phyloP scores from a whole-genome alignment of 1,139 yeast species.

The Lodderomyces parapsilosis region DNA sequence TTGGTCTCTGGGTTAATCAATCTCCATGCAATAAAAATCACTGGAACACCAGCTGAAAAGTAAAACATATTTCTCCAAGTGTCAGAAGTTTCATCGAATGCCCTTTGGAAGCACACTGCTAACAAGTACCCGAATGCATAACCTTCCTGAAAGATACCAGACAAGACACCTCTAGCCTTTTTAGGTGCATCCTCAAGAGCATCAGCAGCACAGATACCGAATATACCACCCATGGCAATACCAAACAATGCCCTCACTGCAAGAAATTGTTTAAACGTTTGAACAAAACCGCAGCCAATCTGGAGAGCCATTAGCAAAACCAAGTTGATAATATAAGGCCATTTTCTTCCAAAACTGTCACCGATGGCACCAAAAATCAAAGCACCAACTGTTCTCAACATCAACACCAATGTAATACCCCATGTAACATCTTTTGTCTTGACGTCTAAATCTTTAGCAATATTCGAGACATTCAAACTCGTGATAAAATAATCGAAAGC shows the following conservation, averaged over 20 bases:
- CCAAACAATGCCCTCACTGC: slow-evolving; percentile 43
- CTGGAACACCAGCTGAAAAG: slow-evolving; percentile 44
- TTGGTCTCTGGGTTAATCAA: slow-evolving; percentile 37
- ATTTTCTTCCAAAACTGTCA: slow-evolving; percentile 37
- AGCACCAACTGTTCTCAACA: slow-evolving; percentile 46
- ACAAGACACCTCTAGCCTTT: slow-evolving; percentile 36
- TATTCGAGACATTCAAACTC: slow-evolving; percentile 29
- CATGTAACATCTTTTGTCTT: slow-evolving; percentile 34
- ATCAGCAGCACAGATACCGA: slow-evolving; percentile 33
- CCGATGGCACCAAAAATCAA: slow-evolving; percentile 37
- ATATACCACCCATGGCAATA: slow-evolving; percentile 44
- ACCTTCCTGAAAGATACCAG: slow-evolving; percentile 35
- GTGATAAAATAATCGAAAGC: slow-evolving; percentile 43
- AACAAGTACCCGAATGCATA: slow-evolving; percentile 45
- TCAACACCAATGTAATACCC: slow-evolving; percentile 46
- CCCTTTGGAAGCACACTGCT: slow-evolving; percentile 42
- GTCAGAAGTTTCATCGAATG: slow-evolving; percentile 30
- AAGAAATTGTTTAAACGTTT: slow-evolving; percentile 36
- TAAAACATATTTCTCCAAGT: slow-evolving; percentile 44
- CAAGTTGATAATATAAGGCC: slow-evolving; percentile 37
- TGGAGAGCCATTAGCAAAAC: slow-evolving; percentile 32
- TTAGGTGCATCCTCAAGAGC: slow-evolving; percentile 39
- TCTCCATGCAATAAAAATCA: slow-evolving; percentile 37
- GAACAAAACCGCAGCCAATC: slow-evolving; percentile 41
- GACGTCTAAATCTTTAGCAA: slow-evolving; percentile 29